phyloP scores from a whole-genome alignment of 2,329 filamentous ascomycete species.

The Aspergillus uvarum region DNA sequence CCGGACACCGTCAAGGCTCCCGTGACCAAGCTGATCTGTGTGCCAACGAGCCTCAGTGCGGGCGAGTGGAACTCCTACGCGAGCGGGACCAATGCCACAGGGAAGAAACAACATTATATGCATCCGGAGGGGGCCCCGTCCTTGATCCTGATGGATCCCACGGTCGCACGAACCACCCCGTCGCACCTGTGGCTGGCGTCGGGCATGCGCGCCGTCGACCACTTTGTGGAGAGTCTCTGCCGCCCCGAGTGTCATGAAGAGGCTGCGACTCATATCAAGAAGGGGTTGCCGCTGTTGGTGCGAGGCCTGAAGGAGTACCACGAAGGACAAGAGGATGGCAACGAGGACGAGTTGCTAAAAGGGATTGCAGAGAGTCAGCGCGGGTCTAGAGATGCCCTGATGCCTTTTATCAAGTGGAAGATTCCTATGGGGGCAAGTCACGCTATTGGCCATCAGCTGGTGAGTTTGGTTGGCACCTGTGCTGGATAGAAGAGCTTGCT shows the following conservation, averaged over 20 bases:
- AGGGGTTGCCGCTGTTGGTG: neutral
- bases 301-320: constrained; percentile 1
- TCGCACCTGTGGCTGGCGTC: constrained; percentile 6
- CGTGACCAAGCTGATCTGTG: constrained; percentile 3
- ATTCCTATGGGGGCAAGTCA: constrained; percentile 3
- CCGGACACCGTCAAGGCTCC: neutral
- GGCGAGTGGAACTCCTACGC: constrained; percentile 3
- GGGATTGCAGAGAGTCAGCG: constrained; percentile 5
- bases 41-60: constrained; percentile 2
- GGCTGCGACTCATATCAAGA: neutral
- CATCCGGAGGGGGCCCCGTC: neutral
- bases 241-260: neutral
- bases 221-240: constrained; percentile 2
- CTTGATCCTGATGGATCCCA: constrained; percentile 6
- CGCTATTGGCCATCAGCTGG: constrained; percentile 5
- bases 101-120: constrained; percentile 3
- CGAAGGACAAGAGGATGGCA: neutral
- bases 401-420: constrained; percentile 1
- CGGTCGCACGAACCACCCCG: constrained; percentile 1
- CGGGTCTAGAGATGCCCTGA: neutral
- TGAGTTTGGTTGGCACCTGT: neutral
- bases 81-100: neutral
- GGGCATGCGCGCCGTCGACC: constrained; percentile 1
- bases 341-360: constrained; percentile 1
- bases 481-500: neutral